phyloP scores from a whole-genome alignment of 2,329 filamentous ascomycete genomes.

The Botrytis galanthina region DNA sequence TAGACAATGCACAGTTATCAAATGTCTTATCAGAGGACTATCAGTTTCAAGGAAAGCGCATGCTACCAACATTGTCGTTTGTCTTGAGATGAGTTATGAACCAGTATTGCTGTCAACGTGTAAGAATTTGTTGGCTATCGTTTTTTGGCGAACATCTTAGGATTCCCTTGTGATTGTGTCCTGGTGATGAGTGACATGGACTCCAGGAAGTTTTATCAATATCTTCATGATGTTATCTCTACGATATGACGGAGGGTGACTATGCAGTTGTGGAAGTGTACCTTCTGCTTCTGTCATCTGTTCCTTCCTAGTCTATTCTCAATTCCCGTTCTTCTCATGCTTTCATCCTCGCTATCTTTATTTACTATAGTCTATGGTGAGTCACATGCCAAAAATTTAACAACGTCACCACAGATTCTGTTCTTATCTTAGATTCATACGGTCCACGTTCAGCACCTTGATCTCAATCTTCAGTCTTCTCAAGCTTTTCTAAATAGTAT shows the following conservation, averaged over 20 bases:
- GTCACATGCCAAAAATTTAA: rapidly evolving
- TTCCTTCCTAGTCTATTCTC: neutral
- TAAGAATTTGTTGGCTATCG: constrained; percentile 1
- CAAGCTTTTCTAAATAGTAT: neutral
- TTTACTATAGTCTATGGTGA: neutral
- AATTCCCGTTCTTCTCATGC: neutral
- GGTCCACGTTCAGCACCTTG: neutral
- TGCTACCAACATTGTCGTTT: neutral
- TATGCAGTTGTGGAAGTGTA: neutral
- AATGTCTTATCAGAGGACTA: neutral
- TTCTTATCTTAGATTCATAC: neutral
- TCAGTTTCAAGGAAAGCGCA: neutral
- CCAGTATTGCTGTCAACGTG: neutral
- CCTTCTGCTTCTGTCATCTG: constrained; percentile 22
- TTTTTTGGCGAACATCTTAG: neutral
- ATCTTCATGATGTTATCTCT: neutral
- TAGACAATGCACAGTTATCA: neutral
- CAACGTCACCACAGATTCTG: neutral
- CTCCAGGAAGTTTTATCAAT: neutral
- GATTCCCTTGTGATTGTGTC: neutral
- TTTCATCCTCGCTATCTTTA: neutral
- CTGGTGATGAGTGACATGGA: neutral
- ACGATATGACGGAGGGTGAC: neutral
- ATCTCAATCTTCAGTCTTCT: neutral
- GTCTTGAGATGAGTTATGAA: neutral